These are phyloP conservation scores for Neobulgaria alba DNA, from an alignment of 2,329 filamentous ascomycete species.

Conservation along the genomic window DNA sequence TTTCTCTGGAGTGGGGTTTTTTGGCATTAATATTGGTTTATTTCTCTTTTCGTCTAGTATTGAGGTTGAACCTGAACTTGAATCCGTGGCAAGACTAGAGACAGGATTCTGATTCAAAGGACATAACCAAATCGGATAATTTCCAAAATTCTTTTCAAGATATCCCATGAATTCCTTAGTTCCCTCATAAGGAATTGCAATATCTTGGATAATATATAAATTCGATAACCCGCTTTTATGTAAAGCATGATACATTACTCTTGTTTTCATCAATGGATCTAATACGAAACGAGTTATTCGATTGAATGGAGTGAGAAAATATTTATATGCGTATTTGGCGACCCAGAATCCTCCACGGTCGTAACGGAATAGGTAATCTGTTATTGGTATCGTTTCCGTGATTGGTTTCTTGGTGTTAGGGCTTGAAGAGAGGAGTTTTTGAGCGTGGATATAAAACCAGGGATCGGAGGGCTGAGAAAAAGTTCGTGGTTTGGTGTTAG, in stretches of 20 bases:
- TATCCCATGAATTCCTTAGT: conserved; percentile 47
- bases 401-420: conserved; percentile 5
- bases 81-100: not conserved
- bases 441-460: conserved; percentile 57
- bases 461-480: conserved; percentile 48
- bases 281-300: conserved; percentile 47
- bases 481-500: conserved; percentile 26
- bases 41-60: conserved; percentile 39
- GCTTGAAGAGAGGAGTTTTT: not conserved
- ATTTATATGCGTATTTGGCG: conserved; percentile 51
- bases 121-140: conserved; percentile 53
- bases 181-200: conserved; percentile 44
- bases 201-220: conserved; percentile 53
- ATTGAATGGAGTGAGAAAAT: conserved; percentile 52
- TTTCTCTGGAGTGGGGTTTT: not conserved
- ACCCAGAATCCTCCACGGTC: conserved; percentile 61
- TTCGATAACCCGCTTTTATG: conserved; percentile 46
- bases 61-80: too few relatives aligned
- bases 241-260: conserved; percentile 52
- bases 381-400: conserved; percentile 36
- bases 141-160: conserved; percentile 70
- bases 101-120: not conserved
- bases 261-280: conserved; percentile 51
- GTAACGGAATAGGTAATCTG: conserved; percentile 51
- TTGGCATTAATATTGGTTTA: conserved; percentile 32